Evolutionary conservation across 805 yeast species (phyloP).

Genomic region (Schwanniomyces occidentalis): DNA sequence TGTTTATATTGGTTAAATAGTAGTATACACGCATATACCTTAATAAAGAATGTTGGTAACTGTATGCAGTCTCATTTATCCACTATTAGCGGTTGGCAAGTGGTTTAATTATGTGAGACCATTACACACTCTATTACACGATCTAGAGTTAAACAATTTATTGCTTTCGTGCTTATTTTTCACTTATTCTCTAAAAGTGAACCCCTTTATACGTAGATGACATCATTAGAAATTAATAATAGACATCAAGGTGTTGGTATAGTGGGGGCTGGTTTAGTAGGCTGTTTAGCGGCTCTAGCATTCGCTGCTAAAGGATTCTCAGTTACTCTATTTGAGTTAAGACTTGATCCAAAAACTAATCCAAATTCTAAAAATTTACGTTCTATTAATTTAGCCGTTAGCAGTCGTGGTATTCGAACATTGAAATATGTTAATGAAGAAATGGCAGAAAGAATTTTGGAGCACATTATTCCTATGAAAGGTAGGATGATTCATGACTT

Average conservation of each 20-base stretch:
- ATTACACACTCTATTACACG: no score
- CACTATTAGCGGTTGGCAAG: no score
- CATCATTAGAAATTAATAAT: neutral
- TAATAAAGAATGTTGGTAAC: no score
- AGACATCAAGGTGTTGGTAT: conserved; percentile 42
- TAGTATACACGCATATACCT: no score
- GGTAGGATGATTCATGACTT: conserved; percentile 87
- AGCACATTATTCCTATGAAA: conserved; percentile 75
- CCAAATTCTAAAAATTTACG: conserved; percentile 43
- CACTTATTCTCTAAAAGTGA: no score
- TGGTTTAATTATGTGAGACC: no score
- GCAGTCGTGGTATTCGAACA: conserved; percentile 78
- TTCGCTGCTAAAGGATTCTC: conserved; percentile 67
- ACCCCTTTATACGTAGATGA: no score
- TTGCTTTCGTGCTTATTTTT: no score
- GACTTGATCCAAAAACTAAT: conserved; percentile 61
- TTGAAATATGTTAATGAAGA: conserved; percentile 59
- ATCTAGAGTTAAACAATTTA: no score
- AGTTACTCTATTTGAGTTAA: conserved; percentile 70
- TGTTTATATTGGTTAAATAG: no score
- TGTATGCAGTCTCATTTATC: no score
- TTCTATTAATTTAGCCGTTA: conserved; percentile 87
- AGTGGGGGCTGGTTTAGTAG: conserved; percentile 91
- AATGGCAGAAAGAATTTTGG: conserved; percentile 56
- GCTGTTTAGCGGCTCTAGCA: conserved; percentile 81